Conservation (phyloP, 305 asterid species). For the Rubia balearica region DNA sequence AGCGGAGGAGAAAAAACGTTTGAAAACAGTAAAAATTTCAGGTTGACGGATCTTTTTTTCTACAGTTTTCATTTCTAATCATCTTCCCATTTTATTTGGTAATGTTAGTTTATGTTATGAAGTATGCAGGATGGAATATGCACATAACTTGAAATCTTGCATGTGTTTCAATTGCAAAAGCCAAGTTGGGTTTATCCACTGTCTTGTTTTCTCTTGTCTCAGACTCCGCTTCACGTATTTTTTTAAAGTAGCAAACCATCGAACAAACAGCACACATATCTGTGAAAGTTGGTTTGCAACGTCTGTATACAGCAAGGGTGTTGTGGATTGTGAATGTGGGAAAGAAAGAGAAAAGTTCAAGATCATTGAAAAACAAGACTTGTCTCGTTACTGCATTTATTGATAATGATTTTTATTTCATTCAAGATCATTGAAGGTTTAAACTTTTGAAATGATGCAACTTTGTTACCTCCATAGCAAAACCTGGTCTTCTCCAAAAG, state of each 20-base stretch:
- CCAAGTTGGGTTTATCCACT: background rate
- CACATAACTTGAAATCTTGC: background rate
- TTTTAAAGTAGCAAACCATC: background rate
- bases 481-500: background rate
- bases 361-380: background rate
- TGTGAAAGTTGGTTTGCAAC: background rate
- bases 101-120: background rate
- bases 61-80: conserved; percentile 2
- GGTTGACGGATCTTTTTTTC: conserved; percentile 37
- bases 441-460: background rate
- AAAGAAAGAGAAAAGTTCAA: background rate
- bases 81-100: conserved; percentile 1
- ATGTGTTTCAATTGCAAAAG: background rate
- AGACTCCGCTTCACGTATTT: background rate
- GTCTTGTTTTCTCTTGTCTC: background rate
- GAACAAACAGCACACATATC: background rate
- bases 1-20: conserved; percentile 75
- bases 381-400: background rate
- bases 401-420: background rate
- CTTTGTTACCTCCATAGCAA: background rate
- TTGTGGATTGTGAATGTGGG: background rate
- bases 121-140: background rate
- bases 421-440: background rate
- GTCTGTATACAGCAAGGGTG: background rate
- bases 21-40: conserved; percentile 64